Base-by-base conservation (phyloP, 495 filamentous ascomycete genomes). In the Trichoderma parareesei region DNA sequence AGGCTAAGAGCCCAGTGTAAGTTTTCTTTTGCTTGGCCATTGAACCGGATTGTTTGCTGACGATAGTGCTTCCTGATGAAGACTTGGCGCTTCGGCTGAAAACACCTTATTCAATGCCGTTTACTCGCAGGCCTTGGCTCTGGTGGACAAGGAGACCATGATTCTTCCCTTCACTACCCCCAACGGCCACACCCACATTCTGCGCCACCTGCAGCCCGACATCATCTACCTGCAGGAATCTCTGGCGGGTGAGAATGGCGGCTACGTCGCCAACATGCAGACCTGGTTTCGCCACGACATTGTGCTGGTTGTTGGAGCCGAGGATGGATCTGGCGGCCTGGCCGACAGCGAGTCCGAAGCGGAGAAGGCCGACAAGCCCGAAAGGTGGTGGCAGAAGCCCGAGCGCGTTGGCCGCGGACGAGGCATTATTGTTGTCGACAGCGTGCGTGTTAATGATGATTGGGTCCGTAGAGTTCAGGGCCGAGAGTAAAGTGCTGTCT, bases 271-370 rank as follows among this genome's bases (percentile, higher is more conserved):
- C 6, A 83, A 87, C 64, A 84, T 92, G n/a, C 84, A 90, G 66
- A 86, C 85, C 1, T 97, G 92, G 92, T 86, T 96, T 33, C 82
- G 90, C 38, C 89, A 92, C 70, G 86, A 91, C 55, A 81, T 96
- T 38, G 83, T 96, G 37, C 73, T 85, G 60, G 89, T 96, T 3
- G 90, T 96, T 27, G 92, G 91, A 7, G 89, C 89, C 63, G 90
- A 92, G 65, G 87, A 87, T 66, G 92, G 90, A 18, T 86, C 90
- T 40, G 91, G 91, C 35, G 92, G 91, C 1, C 80, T 97, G 44
- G 90, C 92, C 1, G 93, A 97, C 72, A 96, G 91, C 66, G 92
- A 96, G 65, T 92, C 92, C 41, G 92, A 97, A 72, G 75, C 78
- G 0, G 84, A 87, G 68, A 71, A 71, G 63, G 73, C 79, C 1